phyloP scores from a whole-genome alignment of 352 stramenopile species.

The Aphanomyces stellatus region DNA sequence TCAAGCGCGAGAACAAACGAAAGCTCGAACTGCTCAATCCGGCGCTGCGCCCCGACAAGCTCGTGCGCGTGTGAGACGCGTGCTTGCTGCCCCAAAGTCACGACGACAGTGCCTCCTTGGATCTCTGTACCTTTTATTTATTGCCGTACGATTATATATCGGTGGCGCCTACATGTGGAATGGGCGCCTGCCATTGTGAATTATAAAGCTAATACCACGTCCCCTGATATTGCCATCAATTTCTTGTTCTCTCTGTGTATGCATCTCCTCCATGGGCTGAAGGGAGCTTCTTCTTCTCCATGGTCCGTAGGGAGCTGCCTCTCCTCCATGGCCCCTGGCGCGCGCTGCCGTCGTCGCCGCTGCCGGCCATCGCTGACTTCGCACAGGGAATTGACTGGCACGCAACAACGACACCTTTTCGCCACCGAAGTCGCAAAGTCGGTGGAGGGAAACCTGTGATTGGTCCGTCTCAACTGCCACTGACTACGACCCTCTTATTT shows the following conservation, averaged over 20 bases:
- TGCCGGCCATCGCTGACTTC: too few relatives aligned
- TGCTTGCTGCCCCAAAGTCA: not conserved
- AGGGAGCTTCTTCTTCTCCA: too few relatives aligned
- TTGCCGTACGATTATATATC: slow-evolving; percentile 18
- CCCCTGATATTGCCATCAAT: not conserved
- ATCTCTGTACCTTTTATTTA: slow-evolving; percentile 18
- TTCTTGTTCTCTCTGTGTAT: too few relatives aligned
- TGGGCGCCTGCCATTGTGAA: not conserved
- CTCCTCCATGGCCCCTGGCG: too few relatives aligned
- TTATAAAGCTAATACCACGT: slow-evolving; percentile 5
- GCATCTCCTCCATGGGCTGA: too few relatives aligned
- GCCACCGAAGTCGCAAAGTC: too few relatives aligned
- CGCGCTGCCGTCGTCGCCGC: too few relatives aligned
- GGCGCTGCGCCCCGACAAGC: slow-evolving; percentile 15
- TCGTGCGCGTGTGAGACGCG: slow-evolving; percentile 13
- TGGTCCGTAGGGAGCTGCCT: too few relatives aligned
- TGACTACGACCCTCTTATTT: not conserved
- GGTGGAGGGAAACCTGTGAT: too few relatives aligned
- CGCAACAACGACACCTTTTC: too few relatives aligned
- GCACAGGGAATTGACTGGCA: too few relatives aligned
- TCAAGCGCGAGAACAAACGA: slow-evolving; percentile 74
- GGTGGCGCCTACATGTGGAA: slow-evolving; percentile 13
- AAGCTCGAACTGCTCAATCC: slow-evolving; percentile 41
- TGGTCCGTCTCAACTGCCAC: not conserved
- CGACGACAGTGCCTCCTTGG: not conserved